These are phyloP conservation scores for Salix brachista DNA, from an alignment of 345 rosid species.

Conservation along the genomic window DNA sequence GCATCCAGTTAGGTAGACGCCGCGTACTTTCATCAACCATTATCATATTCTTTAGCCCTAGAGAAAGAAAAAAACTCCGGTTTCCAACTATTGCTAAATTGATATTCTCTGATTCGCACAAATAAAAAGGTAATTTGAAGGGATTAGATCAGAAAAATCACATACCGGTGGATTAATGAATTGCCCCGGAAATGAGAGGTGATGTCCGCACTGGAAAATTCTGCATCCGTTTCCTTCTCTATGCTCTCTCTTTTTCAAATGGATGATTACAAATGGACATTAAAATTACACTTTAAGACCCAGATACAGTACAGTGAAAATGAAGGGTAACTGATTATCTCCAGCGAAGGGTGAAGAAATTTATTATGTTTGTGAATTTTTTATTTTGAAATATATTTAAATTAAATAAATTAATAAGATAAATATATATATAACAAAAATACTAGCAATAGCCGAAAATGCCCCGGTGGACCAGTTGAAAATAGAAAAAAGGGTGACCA, in stretches of 20 bases:
- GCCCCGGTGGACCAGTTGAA: too few species aligned
- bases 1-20: slow-evolving; percentile 44
- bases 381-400: too few species aligned
- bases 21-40: slow-evolving; percentile 20
- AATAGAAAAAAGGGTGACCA: too few species aligned
- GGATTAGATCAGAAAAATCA: background rate
- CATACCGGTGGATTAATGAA: background rate
- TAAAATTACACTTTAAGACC: too few species aligned
- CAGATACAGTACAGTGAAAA: too few species aligned
- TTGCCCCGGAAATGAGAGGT: background rate
- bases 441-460: too few species aligned
- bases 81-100: background rate
- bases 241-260: background rate
- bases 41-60: background rate
- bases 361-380: too few species aligned
- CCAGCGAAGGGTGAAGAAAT: too few species aligned
- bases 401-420: too few species aligned
- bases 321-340: too few species aligned
- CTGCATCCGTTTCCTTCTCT: background rate
- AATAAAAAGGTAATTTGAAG: background rate
- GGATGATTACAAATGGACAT: background rate
- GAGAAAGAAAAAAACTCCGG: background rate
- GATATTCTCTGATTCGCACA: background rate
- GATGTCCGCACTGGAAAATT: background rate
- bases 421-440: too few species aligned